Evolutionary conservation across 805 yeast species (phyloP).

Genomic region (Candida khao-thaluensis): DNA sequence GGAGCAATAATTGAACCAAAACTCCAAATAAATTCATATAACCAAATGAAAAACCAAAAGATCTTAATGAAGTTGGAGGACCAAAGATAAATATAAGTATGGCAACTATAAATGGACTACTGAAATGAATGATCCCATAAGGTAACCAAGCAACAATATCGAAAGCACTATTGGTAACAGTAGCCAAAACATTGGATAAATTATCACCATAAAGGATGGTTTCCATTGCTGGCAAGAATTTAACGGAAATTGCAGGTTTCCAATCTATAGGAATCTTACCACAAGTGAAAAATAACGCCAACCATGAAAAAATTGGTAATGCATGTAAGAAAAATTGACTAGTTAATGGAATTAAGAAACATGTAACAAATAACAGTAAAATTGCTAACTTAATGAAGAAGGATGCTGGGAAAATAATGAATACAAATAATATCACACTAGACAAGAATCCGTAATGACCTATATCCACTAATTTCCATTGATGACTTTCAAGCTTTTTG

Average conservation of each 20-base stretch:
- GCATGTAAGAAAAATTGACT: constrained; percentile 83
- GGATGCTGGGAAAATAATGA: constrained; percentile 55
- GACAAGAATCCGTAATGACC: constrained; percentile 51
- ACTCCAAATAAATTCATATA: constrained; percentile 91
- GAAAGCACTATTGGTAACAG: constrained; percentile 58
- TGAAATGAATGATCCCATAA: constrained; percentile 86
- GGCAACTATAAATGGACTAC: constrained; percentile 88
- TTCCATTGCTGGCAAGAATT: constrained; percentile 87
- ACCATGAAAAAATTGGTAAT: constrained; percentile 83
- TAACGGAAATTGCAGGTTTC: constrained; percentile 88
- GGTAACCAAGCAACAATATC: constrained; percentile 96
- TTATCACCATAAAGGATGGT: constrained; percentile 91
- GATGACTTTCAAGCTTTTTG: constrained; percentile 39
- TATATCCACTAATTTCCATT: constrained; percentile 49
- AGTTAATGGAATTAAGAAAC: constrained; percentile 68
- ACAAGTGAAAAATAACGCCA: constrained; percentile 75
- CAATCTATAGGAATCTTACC: constrained; percentile 68
- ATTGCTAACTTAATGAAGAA: constrained; percentile 43
- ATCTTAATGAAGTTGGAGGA: constrained; percentile 82
- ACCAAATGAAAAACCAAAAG: constrained; percentile 91
- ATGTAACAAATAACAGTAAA: constrained; percentile 39
- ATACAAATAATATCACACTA: constrained; percentile 56
- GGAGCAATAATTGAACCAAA: constrained; percentile 73
- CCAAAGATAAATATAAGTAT: constrained; percentile 77
- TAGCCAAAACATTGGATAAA: constrained; percentile 77